These are phyloP conservation scores for Hypoxylon rubiginosum DNA, from an alignment of 2,329 filamentous ascomycete genomes.

Conservation along the genomic window DNA sequence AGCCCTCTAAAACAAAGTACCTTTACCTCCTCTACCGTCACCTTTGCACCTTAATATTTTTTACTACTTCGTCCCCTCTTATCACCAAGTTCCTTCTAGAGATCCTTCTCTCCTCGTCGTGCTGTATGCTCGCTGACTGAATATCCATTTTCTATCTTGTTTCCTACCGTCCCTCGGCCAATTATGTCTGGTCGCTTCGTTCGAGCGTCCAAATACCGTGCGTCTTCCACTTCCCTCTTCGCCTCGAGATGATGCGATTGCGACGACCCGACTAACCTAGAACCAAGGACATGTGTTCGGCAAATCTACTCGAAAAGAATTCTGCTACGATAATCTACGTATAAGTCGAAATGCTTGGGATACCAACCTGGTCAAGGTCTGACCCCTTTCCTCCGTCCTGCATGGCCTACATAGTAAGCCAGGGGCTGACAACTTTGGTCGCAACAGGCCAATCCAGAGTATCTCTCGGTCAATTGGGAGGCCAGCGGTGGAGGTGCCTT, in stretches of 20 bases:
- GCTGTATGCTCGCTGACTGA: constrained; percentile 15
- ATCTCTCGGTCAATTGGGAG: constrained; percentile 98
- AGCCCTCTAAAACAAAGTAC: constrained; percentile 8
- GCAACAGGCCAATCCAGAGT: constrained; percentile 89
- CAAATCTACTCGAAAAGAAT: constrained; percentile 94
- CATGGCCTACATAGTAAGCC: constrained; percentile 18
- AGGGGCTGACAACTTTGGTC: constrained; percentile 37
- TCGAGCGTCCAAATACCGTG: constrained; percentile 77
- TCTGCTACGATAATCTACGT: constrained; percentile 98
- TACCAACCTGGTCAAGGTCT: constrained; percentile 95
- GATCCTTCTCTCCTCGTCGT: constrained; percentile 9
- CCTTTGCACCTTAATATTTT: constrained; percentile 12
- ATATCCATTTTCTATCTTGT: constrained; percentile 23
- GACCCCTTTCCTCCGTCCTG: constrained; percentile 21
- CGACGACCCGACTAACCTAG: constrained; percentile 48
- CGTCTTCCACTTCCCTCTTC: constrained; percentile 52
- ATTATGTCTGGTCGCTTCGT: constrained; percentile 75
- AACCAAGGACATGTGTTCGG: constrained; percentile 94
- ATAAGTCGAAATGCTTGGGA: constrained; percentile 99
- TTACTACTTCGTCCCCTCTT: constrained; percentile 28
- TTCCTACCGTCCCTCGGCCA: constrained; percentile 23
- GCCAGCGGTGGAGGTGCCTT: constrained; percentile 95
- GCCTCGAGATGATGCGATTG: constrained; percentile 30
- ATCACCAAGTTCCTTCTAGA: constrained; percentile 23
- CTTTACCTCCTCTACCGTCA: constrained; percentile 9